These are phyloP conservation scores for Dictyostelium discoideum DNA, from an alignment of 78 protist genomes.

Conservation along the genomic window DNA sequence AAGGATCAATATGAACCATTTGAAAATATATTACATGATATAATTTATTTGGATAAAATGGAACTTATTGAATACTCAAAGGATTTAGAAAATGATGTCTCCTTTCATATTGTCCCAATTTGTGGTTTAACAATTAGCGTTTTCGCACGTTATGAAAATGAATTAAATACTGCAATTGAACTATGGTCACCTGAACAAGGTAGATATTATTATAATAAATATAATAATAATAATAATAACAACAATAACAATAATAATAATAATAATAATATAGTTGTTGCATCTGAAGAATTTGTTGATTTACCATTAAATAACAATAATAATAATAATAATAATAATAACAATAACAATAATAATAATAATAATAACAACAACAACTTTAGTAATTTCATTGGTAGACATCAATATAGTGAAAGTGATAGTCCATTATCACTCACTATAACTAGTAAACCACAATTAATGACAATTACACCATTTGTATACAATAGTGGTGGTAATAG, in stretches of 20 bases:
- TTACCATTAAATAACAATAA: background rate
- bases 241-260: background rate
- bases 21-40: slow-evolving; percentile 48
- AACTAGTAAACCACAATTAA: background rate
- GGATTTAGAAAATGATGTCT: slow-evolving; percentile 16
- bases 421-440: slow-evolving; percentile 1
- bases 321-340: background rate
- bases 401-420: background rate
- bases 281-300: background rate
- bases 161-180: slow-evolving; percentile 72
- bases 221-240: background rate
- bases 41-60: slow-evolving; percentile 52
- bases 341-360: background rate
- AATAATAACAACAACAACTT: background rate
- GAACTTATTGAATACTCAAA: background rate
- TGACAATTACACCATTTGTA: background rate
- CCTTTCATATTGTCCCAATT: slow-evolving; percentile 74
- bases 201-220: background rate
- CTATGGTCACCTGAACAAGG: slow-evolving; percentile 30
- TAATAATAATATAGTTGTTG: background rate
- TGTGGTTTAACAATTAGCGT: slow-evolving; percentile 58
- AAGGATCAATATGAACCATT: background rate
- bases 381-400: background rate
- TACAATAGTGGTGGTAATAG: background rate
- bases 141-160: slow-evolving; percentile 73